Evolutionary conservation across 495 filamentous ascomycete genomes (phyloP), one percentile per base, ranked within the genome.

Genomic region (Neurospora sp.): DNA sequence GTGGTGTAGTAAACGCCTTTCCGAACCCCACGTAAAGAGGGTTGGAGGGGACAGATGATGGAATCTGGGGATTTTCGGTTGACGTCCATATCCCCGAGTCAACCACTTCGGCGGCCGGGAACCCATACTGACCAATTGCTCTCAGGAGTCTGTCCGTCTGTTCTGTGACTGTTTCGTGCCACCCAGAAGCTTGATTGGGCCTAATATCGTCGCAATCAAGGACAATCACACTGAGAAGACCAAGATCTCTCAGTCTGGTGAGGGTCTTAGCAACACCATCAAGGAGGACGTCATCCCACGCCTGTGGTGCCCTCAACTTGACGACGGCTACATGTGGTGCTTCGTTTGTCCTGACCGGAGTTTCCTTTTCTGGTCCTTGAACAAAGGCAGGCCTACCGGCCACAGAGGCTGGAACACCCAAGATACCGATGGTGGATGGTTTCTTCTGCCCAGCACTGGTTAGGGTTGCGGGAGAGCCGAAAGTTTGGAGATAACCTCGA

Each of bases 321-420:
- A 99, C 89, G 72, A 99, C 79, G 12, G 96, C 94, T 40, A 97
- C 83, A 80, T 98, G 94, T 31, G 94, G 81, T 40, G 87, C 85
- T 53, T 88, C 85, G 70, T 74, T 81, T 39, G 77, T 77, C 27
- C 77, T 72, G 69, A 74, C 70, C 53, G 80, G 71, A 69, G 81
- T 65, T 73, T 84, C 73, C 53, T 69, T 71, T 31, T 39, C 72
- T 0, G 75, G 74, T 2, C 80, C 80, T 53, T 82, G 81, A 61
- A 82, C 76, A 22, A 81, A 78, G 8, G 77, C 82, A 4, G 83
- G 76, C 42, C 76, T 80, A 35, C 81, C 79, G 31, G 71, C 76
- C 4, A 78, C 79, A 65, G 53, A 65, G 27, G 80, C 79, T 9
- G 75, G 77, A 68, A 82, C 82, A 59, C 77, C 85, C 41, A 74